These are phyloP conservation scores for Quambalaria eucalypti DNA, from an alignment of 1,284 basidiomycete species.

Conservation along the genomic window DNA sequence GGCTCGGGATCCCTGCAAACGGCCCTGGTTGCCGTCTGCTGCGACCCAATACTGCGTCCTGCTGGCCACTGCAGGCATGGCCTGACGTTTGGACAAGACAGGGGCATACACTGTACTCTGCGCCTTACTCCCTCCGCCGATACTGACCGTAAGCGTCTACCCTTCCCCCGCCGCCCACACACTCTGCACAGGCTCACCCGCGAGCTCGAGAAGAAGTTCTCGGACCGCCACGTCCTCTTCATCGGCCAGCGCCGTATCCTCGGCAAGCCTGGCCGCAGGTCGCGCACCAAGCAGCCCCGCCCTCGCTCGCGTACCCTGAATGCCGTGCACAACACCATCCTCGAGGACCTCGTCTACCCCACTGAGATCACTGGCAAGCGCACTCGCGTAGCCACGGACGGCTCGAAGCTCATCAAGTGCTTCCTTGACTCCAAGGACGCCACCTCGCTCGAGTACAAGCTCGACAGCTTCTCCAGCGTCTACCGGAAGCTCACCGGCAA, in stretches of 20 bases:
- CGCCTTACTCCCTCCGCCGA: too few species aligned
- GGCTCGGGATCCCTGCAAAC: too few species aligned
- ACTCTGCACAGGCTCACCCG: slow-evolving; percentile 78
- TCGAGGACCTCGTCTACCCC: slow-evolving; percentile 98
- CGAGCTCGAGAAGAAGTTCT: slow-evolving; percentile 99
- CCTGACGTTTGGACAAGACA: too few species aligned
- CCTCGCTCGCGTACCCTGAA: slow-evolving; percentile 95
- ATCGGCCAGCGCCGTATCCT: slow-evolving; percentile 97
- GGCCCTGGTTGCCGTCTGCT: too few species aligned
- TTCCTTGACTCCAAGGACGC: slow-evolving; percentile 97
- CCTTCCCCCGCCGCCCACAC: too few species aligned
- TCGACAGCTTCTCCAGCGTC: slow-evolving; percentile 88
- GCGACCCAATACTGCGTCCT: too few species aligned
- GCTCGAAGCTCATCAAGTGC: slow-evolving; percentile 45
- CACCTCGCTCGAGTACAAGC: slow-evolving; percentile 98
- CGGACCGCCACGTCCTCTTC: slow-evolving; percentile 96
- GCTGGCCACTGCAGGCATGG: too few species aligned
- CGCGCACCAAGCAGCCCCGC: slow-evolving; percentile 87
- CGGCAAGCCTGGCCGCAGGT: slow-evolving; percentile 89
- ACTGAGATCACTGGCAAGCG: slow-evolving; percentile 98
- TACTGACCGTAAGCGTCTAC: too few species aligned
- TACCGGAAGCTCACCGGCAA: slow-evolving; percentile 90
- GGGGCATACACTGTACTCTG: too few species aligned
- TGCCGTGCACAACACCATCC: slow-evolving; percentile 91
- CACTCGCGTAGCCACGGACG: slow-evolving; percentile 57